Evolutionary conservation across 129 eudicot genomes (phyloP).

Genomic region (carrot (Daucus carota)): DH1_v3.0 NC_030381.2:2188001-2188500

Average conservation of each 20-base stretch:
- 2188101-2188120: conserved; percentile 91
- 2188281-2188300: conserved; percentile 25
- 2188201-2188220: conserved; percentile 52
- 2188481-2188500: conserved; percentile 81
- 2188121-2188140: conserved; percentile 93
- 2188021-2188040: background rate
- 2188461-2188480: conserved; percentile 78
- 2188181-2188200: conserved; percentile 94
- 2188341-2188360: conserved; percentile 51
- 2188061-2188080: background rate
- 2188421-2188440: conserved; percentile 91
- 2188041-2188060: background rate
- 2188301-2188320: conserved; percentile 14
- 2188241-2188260: background rate
- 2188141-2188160: conserved; percentile 86
- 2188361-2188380: conserved; percentile 92
- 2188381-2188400: conserved; percentile 58
- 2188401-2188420: conserved; percentile 46
- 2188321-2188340: conserved; percentile 11
- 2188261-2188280: conserved; percentile 13
- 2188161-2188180: conserved; percentile 82
- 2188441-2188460: conserved; percentile 85
- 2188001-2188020: background rate
- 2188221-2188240: conserved; percentile 24
- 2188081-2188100: conserved; percentile 53